Percentiles rank a stretch among this genome's conserved stretches.
These are phyloP conservation scores for Phyllachora maydis DNA, from an alignment of 2,329 filamentous ascomycete species.

Conservation along the genomic window DNA sequence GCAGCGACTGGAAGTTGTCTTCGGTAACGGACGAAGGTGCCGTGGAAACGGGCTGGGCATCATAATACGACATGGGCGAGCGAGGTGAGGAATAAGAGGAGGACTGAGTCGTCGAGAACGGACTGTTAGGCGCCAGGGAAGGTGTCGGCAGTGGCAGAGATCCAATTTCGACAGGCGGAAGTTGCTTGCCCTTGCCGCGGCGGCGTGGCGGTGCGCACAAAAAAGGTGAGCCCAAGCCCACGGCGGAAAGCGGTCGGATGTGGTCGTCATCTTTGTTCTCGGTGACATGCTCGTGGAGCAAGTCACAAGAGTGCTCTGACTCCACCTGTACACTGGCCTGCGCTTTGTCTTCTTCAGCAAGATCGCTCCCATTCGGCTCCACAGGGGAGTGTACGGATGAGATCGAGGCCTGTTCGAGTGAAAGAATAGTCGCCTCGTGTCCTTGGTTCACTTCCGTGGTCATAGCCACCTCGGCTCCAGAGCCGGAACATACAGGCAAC, in stretches of 20 bases:
- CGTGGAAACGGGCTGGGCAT: slow-evolving; percentile 53
- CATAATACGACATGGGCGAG: slow-evolving; percentile 46
- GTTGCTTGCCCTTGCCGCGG: slow-evolving; percentile 19
- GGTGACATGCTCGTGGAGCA: slow-evolving; percentile 25
- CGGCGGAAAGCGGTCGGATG: too few relatives aligned
- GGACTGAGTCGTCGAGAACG: slow-evolving; percentile 40
- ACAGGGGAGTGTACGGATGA: slow-evolving; percentile 4
- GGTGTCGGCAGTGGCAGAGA: slow-evolving; percentile 21
- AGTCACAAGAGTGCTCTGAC: slow-evolving; percentile 25
- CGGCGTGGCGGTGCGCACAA: slow-evolving; percentile 18
- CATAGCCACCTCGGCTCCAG: slow-evolving; percentile 2
- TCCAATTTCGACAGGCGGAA: slow-evolving; percentile 27
- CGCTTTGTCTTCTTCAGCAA: slow-evolving; percentile 18
- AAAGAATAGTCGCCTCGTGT: slow-evolving; percentile 2
- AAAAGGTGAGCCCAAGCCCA: too few relatives aligned
- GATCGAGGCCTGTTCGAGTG: background rate
- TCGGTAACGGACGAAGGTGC: slow-evolving; percentile 56
- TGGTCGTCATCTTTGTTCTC: slow-evolving; percentile 3
- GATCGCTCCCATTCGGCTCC: slow-evolving; percentile 22
- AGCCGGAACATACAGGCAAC: too few relatives aligned
- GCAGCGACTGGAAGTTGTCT: slow-evolving; percentile 49
- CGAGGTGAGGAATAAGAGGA: slow-evolving; percentile 53
- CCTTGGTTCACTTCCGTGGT: slow-evolving; percentile 1
- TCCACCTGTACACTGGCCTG: slow-evolving; percentile 18
- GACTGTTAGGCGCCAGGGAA: slow-evolving; percentile 32